Evolutionary conservation across 2,329 filamentous ascomycete species (phyloP).

Genomic region (Capronia coronata): DNA sequence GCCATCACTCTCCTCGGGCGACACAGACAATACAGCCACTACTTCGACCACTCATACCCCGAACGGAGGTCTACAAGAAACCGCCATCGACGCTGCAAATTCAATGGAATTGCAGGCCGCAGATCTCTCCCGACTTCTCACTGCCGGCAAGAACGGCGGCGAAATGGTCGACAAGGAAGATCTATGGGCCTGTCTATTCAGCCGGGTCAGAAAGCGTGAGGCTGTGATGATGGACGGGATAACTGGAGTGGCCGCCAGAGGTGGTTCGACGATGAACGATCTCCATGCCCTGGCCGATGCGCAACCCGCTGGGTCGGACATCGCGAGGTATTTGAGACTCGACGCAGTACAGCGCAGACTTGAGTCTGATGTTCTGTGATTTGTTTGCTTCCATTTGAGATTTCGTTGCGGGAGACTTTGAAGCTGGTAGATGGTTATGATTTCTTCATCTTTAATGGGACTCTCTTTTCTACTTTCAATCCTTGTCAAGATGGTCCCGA

Average conservation of each 20-base stretch:
- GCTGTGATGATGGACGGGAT: conserved; percentile 4
- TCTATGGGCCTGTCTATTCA: conserved; percentile 85
- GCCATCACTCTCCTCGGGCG: background rate
- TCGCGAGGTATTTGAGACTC: conserved; percentile 47
- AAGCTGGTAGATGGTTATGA: too few species aligned
- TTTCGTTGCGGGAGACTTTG: too few species aligned
- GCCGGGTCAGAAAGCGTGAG: conserved; percentile 35
- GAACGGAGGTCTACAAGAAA: conserved; percentile 44
- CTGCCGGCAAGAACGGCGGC: conserved; percentile 62
- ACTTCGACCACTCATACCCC: background rate
- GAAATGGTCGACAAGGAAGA: conserved; percentile 74
- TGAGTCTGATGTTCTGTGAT: background rate
- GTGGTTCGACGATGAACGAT: too few species aligned
- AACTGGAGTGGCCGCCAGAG: too few species aligned
- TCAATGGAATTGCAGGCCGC: conserved; percentile 74
- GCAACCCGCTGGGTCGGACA: conserved; percentile 36
- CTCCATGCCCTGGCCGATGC: conserved; percentile 19
- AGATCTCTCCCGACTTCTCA: conserved; percentile 62
- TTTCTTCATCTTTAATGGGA: too few species aligned
- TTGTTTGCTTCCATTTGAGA: background rate
- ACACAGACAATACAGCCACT: background rate
- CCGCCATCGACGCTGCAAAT: conserved; percentile 72
- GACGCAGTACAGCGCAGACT: conserved; percentile 48
- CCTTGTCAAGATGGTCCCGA: too few species aligned
- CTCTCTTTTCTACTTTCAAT: background rate